A percentile compares a stretch with the other conserved stretches of the same genome.
These are phyloP conservation scores for Mallotus japonicus DNA, from an alignment of 441 rosid species.

Conservation along the genomic window DNA sequence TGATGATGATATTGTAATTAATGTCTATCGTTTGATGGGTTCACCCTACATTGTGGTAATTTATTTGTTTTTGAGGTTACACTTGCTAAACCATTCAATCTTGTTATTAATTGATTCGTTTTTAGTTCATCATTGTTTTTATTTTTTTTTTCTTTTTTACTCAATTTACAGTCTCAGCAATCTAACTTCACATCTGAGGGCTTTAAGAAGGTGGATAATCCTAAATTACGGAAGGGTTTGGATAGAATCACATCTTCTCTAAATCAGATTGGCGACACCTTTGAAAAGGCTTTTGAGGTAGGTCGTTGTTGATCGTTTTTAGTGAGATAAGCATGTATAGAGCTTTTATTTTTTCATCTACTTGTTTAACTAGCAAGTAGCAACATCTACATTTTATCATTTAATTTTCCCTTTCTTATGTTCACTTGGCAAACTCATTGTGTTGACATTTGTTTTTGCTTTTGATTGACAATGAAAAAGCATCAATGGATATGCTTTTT, in stretches of 20 bases:
- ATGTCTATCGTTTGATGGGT: neutral
- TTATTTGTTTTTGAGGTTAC: too few species aligned
- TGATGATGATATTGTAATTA: neutral
- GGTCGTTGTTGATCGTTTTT: slow-evolving; percentile 7
- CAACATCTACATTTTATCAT: neutral
- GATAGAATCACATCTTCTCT: slow-evolving; percentile 68
- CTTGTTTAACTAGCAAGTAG: neutral
- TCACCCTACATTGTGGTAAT: neutral
- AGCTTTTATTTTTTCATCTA: neutral
- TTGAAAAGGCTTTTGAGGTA: slow-evolving; percentile 89
- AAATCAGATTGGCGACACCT: slow-evolving; percentile 76
- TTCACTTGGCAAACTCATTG: neutral
- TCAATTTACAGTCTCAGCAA: slow-evolving; percentile 31
- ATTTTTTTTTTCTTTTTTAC: neutral
- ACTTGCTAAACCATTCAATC: too few species aligned
- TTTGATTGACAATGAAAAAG: too few species aligned
- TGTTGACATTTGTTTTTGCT: too few species aligned
- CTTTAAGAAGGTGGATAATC: slow-evolving; percentile 60
- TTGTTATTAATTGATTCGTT: neutral
- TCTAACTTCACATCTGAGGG: slow-evolving; percentile 35
- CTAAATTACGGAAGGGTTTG: slow-evolving; percentile 63
- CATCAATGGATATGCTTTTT: too few species aligned
- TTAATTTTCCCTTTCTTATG: neutral
- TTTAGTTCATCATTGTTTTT: neutral
- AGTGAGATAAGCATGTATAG: neutral